Percentiles rank a stretch among this genome's conserved stretches.
Conservation (phyloP, 208 protist genomes). For the Leishmania arabica region DNA sequence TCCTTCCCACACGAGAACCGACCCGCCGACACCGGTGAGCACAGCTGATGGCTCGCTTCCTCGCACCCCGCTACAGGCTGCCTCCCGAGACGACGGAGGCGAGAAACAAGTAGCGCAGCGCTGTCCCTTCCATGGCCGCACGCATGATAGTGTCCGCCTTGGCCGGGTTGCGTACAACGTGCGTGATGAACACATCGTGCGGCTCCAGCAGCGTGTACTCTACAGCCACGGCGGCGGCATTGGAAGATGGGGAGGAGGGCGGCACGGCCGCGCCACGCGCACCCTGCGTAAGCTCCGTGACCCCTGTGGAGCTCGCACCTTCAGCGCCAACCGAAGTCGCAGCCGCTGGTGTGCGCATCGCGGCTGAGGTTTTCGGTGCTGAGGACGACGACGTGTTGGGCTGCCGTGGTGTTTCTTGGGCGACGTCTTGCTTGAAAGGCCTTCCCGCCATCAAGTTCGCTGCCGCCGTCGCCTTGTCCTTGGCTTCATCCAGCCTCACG, state of each 20-base stretch:
- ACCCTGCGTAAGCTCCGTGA: neutral
- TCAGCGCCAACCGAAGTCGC: neutral
- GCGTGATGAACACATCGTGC: constrained; percentile 41
- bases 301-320: neutral
- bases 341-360: constrained; percentile 1
- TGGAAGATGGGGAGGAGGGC: neutral
- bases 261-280: neutral
- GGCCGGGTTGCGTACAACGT: constrained; percentile 27
- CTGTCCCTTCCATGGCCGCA: constrained; percentile 43
- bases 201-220: constrained; percentile 34
- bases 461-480: neutral
- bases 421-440: neutral
- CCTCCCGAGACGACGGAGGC: constrained; percentile 10
- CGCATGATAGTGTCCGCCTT: constrained; percentile 37
- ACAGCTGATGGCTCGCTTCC: neutral
- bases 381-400: neutral
- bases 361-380: neutral
- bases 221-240: neutral
- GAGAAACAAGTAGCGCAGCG: constrained; percentile 31
- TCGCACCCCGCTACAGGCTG: neutral
- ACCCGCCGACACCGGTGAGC: neutral
- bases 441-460: neutral
- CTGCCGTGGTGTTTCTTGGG: neutral
- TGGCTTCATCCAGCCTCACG: neutral
- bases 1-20: neutral